Evolutionary conservation across 129 eudicot genomes (phyloP).

Genomic region (Flaveria ramosissima): DNA sequence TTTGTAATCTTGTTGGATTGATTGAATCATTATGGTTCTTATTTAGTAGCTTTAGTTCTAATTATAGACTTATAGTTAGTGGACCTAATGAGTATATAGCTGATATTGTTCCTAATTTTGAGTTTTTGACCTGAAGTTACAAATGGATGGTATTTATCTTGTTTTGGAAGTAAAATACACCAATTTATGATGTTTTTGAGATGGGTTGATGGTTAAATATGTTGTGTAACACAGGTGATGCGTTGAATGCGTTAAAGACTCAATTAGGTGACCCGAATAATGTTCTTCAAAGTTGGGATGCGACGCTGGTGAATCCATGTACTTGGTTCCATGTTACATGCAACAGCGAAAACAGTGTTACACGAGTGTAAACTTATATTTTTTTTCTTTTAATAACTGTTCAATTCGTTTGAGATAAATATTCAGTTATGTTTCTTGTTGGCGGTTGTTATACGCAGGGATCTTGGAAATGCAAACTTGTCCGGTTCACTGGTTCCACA

Average conservation of each 20-base stretch:
- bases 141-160: slow-evolving; percentile 8
- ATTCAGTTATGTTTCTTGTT: neutral
- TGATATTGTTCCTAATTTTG: neutral
- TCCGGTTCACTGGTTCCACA: slow-evolving; percentile 73
- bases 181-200: slow-evolving; percentile 11
- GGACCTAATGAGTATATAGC: slow-evolving; percentile 20
- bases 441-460: slow-evolving; percentile 44
- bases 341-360: slow-evolving; percentile 72
- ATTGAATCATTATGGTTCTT: neutral
- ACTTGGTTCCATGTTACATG: slow-evolving; percentile 94
- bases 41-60: slow-evolving; percentile 19
- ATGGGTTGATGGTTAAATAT: slow-evolving; percentile 20
- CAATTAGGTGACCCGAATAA: slow-evolving; percentile 76
- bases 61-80: slow-evolving; percentile 33
- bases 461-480: slow-evolving; percentile 89
- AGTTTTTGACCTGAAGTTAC: slow-evolving; percentile 3
- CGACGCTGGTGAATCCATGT: slow-evolving; percentile 89
- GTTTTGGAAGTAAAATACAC: neutral
- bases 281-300: slow-evolving; percentile 92
- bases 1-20: slow-evolving; percentile 23
- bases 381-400: neutral
- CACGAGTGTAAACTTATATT: slow-evolving; percentile 65
- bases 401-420: neutral
- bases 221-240: slow-evolving; percentile 59
- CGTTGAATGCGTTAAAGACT: slow-evolving; percentile 70